These are phyloP conservation scores for Septoria petroselini DNA, from an alignment of 2,329 filamentous ascomycete genomes.

Conservation along the genomic window DNA sequence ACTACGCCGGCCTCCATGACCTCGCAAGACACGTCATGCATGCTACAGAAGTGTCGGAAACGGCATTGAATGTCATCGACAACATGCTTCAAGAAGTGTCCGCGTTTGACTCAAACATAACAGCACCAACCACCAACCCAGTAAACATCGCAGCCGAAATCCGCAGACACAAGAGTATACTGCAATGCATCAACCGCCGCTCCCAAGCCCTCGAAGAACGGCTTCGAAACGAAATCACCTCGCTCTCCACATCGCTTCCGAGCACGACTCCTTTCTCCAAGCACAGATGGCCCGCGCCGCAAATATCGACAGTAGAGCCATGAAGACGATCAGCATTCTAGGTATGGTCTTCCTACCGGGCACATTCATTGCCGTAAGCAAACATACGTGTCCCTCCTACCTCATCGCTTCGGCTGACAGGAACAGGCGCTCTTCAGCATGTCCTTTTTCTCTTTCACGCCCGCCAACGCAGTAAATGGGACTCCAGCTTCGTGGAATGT, in stretches of 20 bases:
- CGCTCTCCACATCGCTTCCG: conserved; percentile 29
- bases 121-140: background rate
- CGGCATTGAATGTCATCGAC: conserved; percentile 21
- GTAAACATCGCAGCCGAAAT: conserved; percentile 10
- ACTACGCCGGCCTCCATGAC: conserved; percentile 25
- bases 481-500: conserved; percentile 13
- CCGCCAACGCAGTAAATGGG: background rate
- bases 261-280: conserved; percentile 24
- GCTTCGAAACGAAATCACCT: conserved; percentile 31
- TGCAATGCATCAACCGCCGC: conserved; percentile 24
- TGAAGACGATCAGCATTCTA: conserved; percentile 28
- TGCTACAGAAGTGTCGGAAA: conserved; percentile 22
- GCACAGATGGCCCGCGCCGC: conserved; percentile 24
- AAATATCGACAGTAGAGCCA: conserved; percentile 24
- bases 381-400: too few relatives aligned
- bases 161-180: conserved; percentile 18
- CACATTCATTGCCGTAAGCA: conserved; percentile 27
- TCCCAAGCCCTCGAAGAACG: conserved; percentile 26
- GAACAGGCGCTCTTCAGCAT: conserved; percentile 18
- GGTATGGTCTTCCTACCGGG: conserved; percentile 29
- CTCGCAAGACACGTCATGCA: conserved; percentile 27
- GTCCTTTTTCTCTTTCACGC: conserved; percentile 24
- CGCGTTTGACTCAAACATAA: background rate
- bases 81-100: conserved; percentile 15
- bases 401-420: too few relatives aligned